A percentile compares a stretch with the other conserved stretches of the same genome.
Evolutionary conservation across 495 filamentous ascomycete species (phyloP).

Genomic region (Pseudotulostoma volvatum): DNA sequence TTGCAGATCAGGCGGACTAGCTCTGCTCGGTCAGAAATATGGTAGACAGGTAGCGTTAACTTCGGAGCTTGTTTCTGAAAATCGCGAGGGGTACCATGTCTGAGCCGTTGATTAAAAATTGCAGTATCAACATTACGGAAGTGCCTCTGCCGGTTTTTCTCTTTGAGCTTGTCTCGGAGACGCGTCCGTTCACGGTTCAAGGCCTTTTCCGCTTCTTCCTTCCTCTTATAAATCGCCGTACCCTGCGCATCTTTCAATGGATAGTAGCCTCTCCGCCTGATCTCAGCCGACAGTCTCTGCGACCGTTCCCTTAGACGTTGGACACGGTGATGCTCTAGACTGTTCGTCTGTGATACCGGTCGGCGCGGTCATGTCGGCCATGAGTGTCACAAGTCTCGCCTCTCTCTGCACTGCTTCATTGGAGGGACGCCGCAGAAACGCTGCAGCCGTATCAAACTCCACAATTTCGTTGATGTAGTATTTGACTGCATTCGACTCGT

Average conservation of each 20-base stretch:
- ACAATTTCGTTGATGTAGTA: constrained; percentile 6
- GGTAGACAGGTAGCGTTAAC: neutral
- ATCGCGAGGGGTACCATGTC: neutral
- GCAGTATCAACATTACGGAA: constrained; percentile 1
- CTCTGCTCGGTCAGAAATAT: neutral
- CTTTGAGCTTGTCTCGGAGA: neutral
- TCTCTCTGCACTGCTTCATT: constrained; percentile 5
- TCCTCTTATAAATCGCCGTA: constrained; percentile 3
- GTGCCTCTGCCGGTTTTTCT: constrained; percentile 2
- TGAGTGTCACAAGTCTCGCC: neutral
- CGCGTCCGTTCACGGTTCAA: constrained; percentile 1
- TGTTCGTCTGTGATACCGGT: constrained; percentile 2
- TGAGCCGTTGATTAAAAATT: neutral
- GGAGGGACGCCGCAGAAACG: constrained; percentile 2
- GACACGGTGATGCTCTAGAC: neutral
- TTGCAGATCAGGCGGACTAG: neutral
- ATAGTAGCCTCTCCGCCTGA: constrained; percentile 4
- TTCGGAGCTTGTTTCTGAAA: neutral
- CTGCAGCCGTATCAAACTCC: constrained; percentile 4
- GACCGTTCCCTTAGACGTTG: neutral
- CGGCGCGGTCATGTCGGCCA: constrained; percentile 1
- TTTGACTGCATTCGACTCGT: constrained; percentile 5
- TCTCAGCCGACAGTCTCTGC: neutral
- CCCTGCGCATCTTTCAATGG: constrained; percentile 3
- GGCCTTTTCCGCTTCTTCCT: constrained; percentile 2